Base-by-base conservation (phyloP, 2,329 filamentous ascomycete genomes). In the Blastomyces parvus region DNA sequence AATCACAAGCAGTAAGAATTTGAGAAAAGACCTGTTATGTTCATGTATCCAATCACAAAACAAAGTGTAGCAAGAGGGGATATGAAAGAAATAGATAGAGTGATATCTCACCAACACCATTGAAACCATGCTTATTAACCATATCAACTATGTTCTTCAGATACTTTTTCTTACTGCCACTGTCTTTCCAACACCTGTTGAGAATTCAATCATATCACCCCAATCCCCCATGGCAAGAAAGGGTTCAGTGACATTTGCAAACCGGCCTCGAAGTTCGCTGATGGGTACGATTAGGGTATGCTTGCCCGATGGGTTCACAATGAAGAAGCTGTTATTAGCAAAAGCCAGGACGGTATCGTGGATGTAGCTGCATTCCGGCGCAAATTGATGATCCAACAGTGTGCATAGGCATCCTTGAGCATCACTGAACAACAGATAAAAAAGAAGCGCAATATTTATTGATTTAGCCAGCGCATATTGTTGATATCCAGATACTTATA, bases 141-240 rank as follows among this genome's bases (percentile, higher is more conserved):
- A 90, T 87, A 36, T 77, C 76, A 8, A 81, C 83, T 1, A 90
- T 80, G 67, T 89, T 88, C 55, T 78, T 77, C 1, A 87, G 86
- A 75, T 88, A 91, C 8, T 74, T 76, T 64, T 79, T 77, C 19
- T 86, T 82, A 0, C 80, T 81, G 9, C 73, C 68, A 0, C 82
- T 78, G 3, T 80, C 79, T 60, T 77, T 79, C n/a, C n/a, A 1
- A 85, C 84, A 0, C 82, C 87, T 1, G 64, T 70, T 1, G 80
- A 78, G 67, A 87, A 89, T 0, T 85, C 86, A 13, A 72, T 71
- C 1, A 81, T 84, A 65, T 88, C 84, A 0, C 86, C 86, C 87
- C 87, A 89, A 57, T 86, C 87, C 8, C 87, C 87, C 66, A 89
- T 83, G 22, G 87, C 86, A 48, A 89, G 79, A 74, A 86, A 81